Conservation (phyloP, 2,329 filamentous ascomycete genomes). For the Coniochaeta prunicola region DNA sequence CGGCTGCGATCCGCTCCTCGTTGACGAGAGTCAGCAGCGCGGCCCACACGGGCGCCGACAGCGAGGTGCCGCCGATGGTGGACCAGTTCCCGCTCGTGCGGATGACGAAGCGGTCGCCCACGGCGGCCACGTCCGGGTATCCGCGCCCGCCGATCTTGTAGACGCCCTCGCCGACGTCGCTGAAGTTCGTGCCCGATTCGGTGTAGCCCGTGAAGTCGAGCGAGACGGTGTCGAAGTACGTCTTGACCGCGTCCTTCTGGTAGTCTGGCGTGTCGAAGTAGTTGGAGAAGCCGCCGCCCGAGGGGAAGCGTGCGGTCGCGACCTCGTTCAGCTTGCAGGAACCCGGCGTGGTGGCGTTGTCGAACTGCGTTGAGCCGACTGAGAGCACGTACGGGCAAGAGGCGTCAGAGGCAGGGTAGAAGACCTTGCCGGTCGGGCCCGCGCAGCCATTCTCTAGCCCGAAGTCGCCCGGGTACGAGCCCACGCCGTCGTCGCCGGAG, state of each 20-base stretch:
- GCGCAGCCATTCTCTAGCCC: constrained; percentile 23
- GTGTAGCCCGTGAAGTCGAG: constrained; percentile 22
- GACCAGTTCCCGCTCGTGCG: constrained; percentile 24
- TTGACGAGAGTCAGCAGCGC: constrained; percentile 42
- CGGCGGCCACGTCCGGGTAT: constrained; percentile 41
- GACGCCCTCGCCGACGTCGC: constrained; percentile 22
- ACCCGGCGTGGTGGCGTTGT: constrained; percentile 5
- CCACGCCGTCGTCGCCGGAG: constrained; percentile 32
- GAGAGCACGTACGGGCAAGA: constrained; percentile 40
- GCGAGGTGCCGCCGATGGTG: constrained; percentile 41
- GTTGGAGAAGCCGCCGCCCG: constrained; percentile 26
- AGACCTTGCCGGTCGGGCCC: constrained; percentile 27
- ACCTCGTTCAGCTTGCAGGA: constrained; percentile 11
- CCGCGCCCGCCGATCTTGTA: constrained; percentile 38
- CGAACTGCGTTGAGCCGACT: constrained; percentile 27
- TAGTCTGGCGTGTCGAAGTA: constrained; percentile 21
- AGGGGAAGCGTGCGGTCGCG: constrained; percentile 16
- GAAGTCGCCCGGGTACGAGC: constrained; percentile 19
- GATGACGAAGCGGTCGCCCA: constrained; percentile 27
- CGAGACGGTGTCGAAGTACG: constrained; percentile 16
- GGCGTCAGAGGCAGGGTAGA: constrained; percentile 36
- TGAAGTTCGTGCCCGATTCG: constrained; percentile 27
- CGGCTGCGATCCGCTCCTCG: constrained; percentile 36
- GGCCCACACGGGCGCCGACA: constrained; percentile 39
- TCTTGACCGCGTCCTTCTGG: constrained; percentile 17